Evolutionary conservation across 2,329 filamentous ascomycete species (phyloP), one percentile per base, ranked within the genome.

Genomic region (Neofusicoccum ribis): DNA sequence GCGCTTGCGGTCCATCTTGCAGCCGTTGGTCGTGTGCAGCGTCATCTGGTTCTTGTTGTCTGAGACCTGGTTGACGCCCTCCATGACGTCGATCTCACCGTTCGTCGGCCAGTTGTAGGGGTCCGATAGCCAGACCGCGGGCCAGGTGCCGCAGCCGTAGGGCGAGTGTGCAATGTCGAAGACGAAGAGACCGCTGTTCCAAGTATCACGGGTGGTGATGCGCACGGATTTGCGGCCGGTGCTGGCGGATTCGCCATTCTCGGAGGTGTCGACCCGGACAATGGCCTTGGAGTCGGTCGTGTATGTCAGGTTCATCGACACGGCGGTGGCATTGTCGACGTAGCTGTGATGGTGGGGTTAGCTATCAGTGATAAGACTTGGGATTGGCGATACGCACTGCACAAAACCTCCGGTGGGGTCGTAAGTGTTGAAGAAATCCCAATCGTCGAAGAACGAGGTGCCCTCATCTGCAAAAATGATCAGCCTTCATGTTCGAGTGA

Each of bases 391-490:
- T 3, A 67, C 67, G 41, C 76, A 77, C 37, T 71, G 68, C 31
- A 74, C 72, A 49, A 70, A 74, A 52, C 73, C 73, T 50, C 71
- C 65, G 27, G 69, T 74, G 11, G 73, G 73, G 47, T 71, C 69
- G 12, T 70, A 65, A 5, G 61, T 69, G 39, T 67, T 68, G 70
- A 69, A 77, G 69, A 74, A 72, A 47, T 72, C 65, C 67, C 77
- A 77, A 46, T 69, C 67, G 3, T 66, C 27, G 67, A 77, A 76
- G 69, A 77, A 76, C 59, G 73, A 73, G n/a, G 67, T 67, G 67
- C 72, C 70, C 9, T 72, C 90, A 88, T 87, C 87, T 90, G 72
- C 89, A 2, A 12, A 15, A 12, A n/a, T 9, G 2, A 12, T 59
- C 36, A 59, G 54, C 39, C 37, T 23, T 61, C 37, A 59, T 59